Evolutionary conservation across 2,329 filamentous ascomycete species (phyloP).

Genomic region (Claviceps arundinis): DNA sequence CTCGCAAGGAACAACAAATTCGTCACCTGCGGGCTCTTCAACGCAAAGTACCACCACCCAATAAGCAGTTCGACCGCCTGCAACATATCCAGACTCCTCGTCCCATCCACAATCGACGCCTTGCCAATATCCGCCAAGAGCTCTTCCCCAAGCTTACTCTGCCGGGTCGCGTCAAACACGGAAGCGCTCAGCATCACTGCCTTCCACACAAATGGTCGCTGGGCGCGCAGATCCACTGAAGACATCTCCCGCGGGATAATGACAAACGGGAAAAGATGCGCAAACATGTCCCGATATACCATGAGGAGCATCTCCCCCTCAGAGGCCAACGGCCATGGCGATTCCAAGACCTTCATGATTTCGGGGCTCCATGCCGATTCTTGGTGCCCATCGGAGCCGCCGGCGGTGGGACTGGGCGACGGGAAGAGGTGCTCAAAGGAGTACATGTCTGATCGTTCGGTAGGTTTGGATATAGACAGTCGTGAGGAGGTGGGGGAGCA

Average conservation of each 20-base stretch:
- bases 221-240: conserved; percentile 22
- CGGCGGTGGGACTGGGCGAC: conserved; percentile 11
- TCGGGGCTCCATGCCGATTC: conserved; percentile 11
- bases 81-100: conserved; percentile 32
- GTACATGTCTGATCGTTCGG: conserved; percentile 11
- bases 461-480: neutral
- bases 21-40: conserved; percentile 36
- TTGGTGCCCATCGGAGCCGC: conserved; percentile 9
- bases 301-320: conserved; percentile 28
- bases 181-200: conserved; percentile 31
- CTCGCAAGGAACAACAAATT: conserved; percentile 35
- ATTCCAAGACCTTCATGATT: conserved; percentile 13
- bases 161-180: conserved; percentile 29
- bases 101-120: conserved; percentile 26
- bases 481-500: conserved; percentile 4
- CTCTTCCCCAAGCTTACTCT: conserved; percentile 29
- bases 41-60: conserved; percentile 34
- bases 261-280: conserved; percentile 31
- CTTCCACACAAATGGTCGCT: conserved; percentile 35
- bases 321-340: conserved; percentile 26
- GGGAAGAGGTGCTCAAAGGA: conserved; percentile 25
- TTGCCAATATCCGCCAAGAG: conserved; percentile 29
- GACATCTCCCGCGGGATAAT: conserved; percentile 24
- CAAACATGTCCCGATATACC: conserved; percentile 21
- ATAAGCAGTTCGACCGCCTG: conserved; percentile 32